Evolutionary conservation across 2,329 filamentous ascomycete genomes (phyloP).

Genomic region (Lasiodiplodia hormozganensis): DNA sequence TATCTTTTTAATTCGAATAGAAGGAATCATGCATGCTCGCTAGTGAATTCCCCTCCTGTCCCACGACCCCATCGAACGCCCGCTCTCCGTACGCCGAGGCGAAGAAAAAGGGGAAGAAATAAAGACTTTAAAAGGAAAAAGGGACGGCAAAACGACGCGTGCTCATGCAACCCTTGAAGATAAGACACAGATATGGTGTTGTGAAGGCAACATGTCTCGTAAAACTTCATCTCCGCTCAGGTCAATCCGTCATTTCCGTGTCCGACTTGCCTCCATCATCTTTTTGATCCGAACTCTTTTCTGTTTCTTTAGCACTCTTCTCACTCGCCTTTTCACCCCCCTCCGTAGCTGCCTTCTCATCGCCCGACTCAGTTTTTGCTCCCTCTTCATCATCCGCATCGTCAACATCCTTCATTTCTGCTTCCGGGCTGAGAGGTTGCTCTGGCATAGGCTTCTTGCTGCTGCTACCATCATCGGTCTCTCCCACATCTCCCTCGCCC

Average conservation of each 20-base stretch:
- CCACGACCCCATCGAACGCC: not conserved
- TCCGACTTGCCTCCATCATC: slow-evolving; percentile 1
- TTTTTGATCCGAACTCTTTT: slow-evolving; percentile 4
- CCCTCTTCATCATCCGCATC: not conserved
- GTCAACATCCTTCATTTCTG: slow-evolving; percentile 32
- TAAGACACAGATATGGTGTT: not conserved
- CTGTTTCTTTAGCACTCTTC: slow-evolving; percentile 1
- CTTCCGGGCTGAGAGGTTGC: slow-evolving; percentile 18
- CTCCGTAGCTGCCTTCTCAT: not conserved
- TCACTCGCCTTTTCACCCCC: not conserved
- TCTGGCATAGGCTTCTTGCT: slow-evolving; percentile 26
- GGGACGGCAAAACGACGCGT: not conserved
- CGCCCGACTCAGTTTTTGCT: not conserved
- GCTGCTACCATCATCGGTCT: not conserved
- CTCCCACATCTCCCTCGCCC: slow-evolving; percentile 33
- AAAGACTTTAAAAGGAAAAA: not conserved
- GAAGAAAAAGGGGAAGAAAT: not conserved
- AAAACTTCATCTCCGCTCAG: not conserved
- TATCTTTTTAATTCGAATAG: not conserved
- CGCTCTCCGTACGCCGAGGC: not conserved
- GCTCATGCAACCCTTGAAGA: not conserved
- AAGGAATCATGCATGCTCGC: not conserved
- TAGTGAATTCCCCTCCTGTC: not conserved
- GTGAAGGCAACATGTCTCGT: not conserved
- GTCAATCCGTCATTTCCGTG: slow-evolving; percentile 24